Base-by-base conservation (phyloP, 306 rosid species). In the Vigna radiata region DNA sequence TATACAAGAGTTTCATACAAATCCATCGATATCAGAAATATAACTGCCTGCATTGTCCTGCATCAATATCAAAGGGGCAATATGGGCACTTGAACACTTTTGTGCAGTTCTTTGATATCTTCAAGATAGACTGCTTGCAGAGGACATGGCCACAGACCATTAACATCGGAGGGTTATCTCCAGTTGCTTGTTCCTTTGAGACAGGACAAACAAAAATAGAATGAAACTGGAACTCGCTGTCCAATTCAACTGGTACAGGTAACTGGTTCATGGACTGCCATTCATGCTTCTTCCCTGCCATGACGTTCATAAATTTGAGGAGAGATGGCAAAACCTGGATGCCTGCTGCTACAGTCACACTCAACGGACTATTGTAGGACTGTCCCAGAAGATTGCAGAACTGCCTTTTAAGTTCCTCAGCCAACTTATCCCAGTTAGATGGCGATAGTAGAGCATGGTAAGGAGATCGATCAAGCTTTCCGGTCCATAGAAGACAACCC, bases 181-280 rank as follows among this genome's bases (percentile, higher is more conserved):
- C 97, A 0, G 93, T 89, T 3, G 98, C 83, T 79, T 89, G 92
- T 82, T 92, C 97, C 87, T 92, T 95, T 4, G 98, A 92, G 69
- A 95, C 99, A 0, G 99, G 99, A 70, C 99, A 95, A 39, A 95
- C 97, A 82, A 95, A 95, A 59, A 92, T 69, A 41, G 99, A 92
- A 87, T 92, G 99, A 86, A 90, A 95, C 83, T 95, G 99, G 77
- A 90, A 91, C 77, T 92, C 90, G 8, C 70, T 62, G 58, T 83
- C 96, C 79, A 95, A 79, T 87, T 92, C 96, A 37, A 95, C 93
- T 0, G 94, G 97, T 41, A 92, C 89, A 0, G 97, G 97, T 81
- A 95, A 81, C 72, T 90, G 93, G 88, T 86, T 88, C 92, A 86
- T 83, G 3, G 92, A 58, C 70, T 86, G 97, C 97, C 99, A 95